Base-by-base conservation (phyloP, 257 asterid species). In the Scutellaria baicalensis region DNA sequence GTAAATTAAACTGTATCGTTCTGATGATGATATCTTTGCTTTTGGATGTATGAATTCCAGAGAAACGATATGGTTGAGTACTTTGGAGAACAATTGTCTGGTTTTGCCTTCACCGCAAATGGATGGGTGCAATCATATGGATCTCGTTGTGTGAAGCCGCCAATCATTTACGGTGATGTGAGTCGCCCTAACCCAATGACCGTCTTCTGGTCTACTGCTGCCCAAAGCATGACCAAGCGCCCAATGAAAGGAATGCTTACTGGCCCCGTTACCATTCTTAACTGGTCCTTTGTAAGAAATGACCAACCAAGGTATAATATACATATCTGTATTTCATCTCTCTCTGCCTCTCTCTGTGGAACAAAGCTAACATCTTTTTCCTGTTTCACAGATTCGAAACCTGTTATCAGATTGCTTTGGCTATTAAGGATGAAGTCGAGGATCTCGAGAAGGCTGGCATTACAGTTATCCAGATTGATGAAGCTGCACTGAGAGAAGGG, bases 241-340 rank as follows among this genome's bases (percentile, higher is more conserved):
- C 97, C 97, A 50, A 94, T 94, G 97, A 94, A 91, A 77, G 97
- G 97, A 75, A 94, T 94, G 97, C 99, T 94, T 77, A 94, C 99
- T 0, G 97, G 99, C 78, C 99, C 99, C 0, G 97, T 94, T 27
- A 91, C 99, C 77, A 91, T 94, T 76, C 99, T 91, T 70, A 91
- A 94, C 80, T 94, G 97, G 97, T 94, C 99, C 21, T 94, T 94
- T 62, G 99, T 94, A 10, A 78, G 97, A 76, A 89, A 94, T 21
- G 99, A 94, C 82, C 97, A 89, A 76, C 99, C 97, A 1, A 89
- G 98, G 98, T 90, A 87, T 14, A 14, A 87, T 14, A 14, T 18
- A 6, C 16, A n/a, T 14, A 0, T 58, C 11, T 18, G 4, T 44
- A 13, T 35, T 2, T 20, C 8, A 4, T 36, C 50, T 33, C 17